Evolutionary conservation across 441 rosid species (phyloP).

Genomic region (Gossypium trilobum): DNA sequence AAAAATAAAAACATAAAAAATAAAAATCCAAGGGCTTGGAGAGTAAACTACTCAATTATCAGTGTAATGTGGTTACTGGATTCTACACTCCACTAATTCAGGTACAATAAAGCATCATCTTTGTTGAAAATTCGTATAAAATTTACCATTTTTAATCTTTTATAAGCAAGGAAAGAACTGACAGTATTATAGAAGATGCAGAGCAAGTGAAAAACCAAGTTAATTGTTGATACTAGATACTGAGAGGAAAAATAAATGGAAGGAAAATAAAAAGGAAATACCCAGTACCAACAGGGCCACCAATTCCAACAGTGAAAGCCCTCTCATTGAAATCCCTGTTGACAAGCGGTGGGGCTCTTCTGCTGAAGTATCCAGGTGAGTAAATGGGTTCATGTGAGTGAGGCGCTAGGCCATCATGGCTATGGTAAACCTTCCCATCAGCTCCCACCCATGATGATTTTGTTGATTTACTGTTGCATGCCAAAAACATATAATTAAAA

Average conservation of each 20-base stretch:
- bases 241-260: background rate
- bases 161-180: background rate
- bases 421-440: constrained; percentile 77
- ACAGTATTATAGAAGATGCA: background rate
- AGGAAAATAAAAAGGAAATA: constrained; percentile 20
- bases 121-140: background rate
- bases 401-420: constrained; percentile 94
- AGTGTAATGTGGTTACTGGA: background rate
- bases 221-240: background rate
- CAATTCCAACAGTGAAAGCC: constrained; percentile 93
- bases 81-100: background rate
- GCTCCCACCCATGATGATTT: constrained; percentile 64
- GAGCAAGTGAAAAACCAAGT: constrained; percentile 1
- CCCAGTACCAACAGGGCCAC: constrained; percentile 99
- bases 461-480: constrained; percentile 23
- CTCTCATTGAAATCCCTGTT: constrained; percentile 74
- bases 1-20: no score
- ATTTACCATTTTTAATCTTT: background rate
- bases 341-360: constrained; percentile 74
- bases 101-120: background rate
- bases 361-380: constrained; percentile 85
- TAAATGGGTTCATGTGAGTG: constrained; percentile 95
- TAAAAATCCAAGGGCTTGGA: background rate
- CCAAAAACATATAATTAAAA: background rate
- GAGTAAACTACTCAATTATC: background rate